Conservation (phyloP, 2,329 filamentous ascomycete genomes). For the Penicillium oxalicum region DNA sequence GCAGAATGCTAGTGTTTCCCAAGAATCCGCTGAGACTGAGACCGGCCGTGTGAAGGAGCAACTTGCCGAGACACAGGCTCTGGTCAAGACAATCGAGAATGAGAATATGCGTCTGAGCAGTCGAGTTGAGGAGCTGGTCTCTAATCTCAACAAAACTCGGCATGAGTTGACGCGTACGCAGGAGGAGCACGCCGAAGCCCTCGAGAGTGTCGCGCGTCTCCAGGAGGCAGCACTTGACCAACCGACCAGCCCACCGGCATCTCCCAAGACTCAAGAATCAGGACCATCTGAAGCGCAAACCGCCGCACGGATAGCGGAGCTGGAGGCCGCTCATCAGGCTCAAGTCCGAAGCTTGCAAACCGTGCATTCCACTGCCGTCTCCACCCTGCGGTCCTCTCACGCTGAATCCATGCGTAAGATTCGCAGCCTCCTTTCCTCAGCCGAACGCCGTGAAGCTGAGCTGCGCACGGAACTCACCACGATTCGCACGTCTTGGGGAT, state of each 20-base stretch:
- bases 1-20: constrained; percentile 23
- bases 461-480: constrained; percentile 29
- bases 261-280: constrained; percentile 13
- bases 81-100: constrained; percentile 34
- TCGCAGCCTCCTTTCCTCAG: constrained; percentile 27
- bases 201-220: constrained; percentile 27
- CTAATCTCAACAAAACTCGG: constrained; percentile 28
- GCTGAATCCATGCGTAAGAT: constrained; percentile 34
- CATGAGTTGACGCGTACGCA: constrained; percentile 26
- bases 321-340: constrained; percentile 30
- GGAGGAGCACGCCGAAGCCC: constrained; percentile 28
- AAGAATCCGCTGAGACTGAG: constrained; percentile 32
- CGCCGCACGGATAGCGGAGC: constrained; percentile 11
- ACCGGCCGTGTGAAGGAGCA: constrained; percentile 32
- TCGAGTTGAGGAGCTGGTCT: constrained; percentile 31
- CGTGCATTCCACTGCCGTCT: constrained; percentile 33
- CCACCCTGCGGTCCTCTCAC: constrained; percentile 34
- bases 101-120: constrained; percentile 35
- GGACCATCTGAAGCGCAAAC: constrained; percentile 4
- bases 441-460: constrained; percentile 32
- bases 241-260: constrained; percentile 28
- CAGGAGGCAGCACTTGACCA: constrained; percentile 24
- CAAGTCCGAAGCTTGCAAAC: constrained; percentile 33
- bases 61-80: constrained; percentile 31
- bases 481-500: constrained; percentile 19